A percentile compares a stretch with the other conserved stretches of the same genome.
These are phyloP conservation scores for Candida adriatica DNA, from an alignment of 805 yeast species.

Conservation along the genomic window DNA sequence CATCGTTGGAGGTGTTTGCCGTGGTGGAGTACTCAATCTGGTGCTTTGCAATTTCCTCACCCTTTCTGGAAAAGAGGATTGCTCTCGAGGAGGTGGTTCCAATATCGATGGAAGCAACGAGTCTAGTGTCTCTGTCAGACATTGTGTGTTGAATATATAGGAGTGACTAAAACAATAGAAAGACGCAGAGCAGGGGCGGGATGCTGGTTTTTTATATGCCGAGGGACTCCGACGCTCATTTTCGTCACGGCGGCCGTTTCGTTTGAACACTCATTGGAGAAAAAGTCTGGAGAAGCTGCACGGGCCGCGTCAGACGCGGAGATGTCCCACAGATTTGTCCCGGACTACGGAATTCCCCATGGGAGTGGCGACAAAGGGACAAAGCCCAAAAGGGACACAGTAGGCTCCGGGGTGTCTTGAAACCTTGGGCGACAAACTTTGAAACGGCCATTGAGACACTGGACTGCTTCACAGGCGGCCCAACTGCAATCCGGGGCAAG, in stretches of 20 bases:
- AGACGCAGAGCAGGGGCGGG: background rate
- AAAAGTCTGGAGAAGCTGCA: conserved; percentile 13
- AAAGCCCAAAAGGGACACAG: too few species aligned
- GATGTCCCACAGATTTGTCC: conserved; percentile 2
- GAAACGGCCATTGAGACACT: too few species aligned
- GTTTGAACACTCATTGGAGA: too few species aligned
- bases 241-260: background rate
- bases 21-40: conserved; percentile 85
- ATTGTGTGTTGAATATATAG: conserved; percentile 8
- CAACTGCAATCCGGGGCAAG: too few species aligned
- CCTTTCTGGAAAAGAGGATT: conserved; percentile 66
- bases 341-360: conserved; percentile 2
- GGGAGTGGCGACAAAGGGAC: too few species aligned
- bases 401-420: too few species aligned
- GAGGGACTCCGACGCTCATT: background rate
- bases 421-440: too few species aligned
- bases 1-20: conserved; percentile 43
- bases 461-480: too few species aligned
- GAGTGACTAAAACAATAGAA: background rate
- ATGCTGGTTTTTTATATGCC: conserved; percentile 1
- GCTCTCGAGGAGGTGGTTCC: conserved; percentile 93
- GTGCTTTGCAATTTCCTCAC: conserved; percentile 77
- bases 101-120: conserved; percentile 70
- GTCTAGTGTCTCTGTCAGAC: conserved; percentile 22
- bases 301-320: conserved; percentile 7